Evolutionary conservation across 352 stramenopile genomes (phyloP).

Genomic region (Globisporangium splendens): DNA sequence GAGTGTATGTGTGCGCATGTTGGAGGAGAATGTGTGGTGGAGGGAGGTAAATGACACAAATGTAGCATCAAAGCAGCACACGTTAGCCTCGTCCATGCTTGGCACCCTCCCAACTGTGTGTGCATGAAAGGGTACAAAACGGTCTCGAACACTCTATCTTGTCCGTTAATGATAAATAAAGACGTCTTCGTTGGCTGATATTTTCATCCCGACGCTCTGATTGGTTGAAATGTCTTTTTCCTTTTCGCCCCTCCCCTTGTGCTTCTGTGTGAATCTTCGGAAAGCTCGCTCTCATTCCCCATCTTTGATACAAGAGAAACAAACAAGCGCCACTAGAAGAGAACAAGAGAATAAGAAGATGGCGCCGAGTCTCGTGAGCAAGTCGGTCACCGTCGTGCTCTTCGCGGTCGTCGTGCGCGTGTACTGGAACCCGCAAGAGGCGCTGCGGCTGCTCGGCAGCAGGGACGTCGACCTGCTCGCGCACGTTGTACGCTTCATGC

Average conservation of each 20-base stretch:
- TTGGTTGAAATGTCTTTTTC: constrained; percentile 3
- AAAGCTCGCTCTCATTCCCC: neutral
- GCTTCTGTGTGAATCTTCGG: neutral
- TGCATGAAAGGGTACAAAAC: constrained; percentile 1
- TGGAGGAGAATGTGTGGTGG: too few species aligned
- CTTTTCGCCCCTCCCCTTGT: neutral
- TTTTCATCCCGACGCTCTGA: neutral
- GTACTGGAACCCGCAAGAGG: constrained; percentile 47
- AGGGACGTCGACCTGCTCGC: constrained; percentile 37
- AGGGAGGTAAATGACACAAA: too few species aligned
- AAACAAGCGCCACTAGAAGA: neutral
- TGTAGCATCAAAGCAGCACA: too few species aligned
- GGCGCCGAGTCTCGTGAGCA: constrained; percentile 16
- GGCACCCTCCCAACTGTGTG: too few species aligned
- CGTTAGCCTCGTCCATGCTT: too few species aligned
- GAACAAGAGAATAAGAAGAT: neutral
- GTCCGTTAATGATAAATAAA: constrained; percentile 8
- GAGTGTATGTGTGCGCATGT: too few species aligned
- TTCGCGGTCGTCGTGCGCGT: constrained; percentile 36
- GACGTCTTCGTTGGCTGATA: neutral
- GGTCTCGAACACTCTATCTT: neutral
- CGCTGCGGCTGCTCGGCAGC: constrained; percentile 31
- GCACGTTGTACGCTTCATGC: constrained; percentile 49
- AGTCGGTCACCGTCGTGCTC: constrained; percentile 35
- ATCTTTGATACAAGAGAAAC: neutral